phyloP scores from a whole-genome alignment of 208 protist species.

The Leishmania tropica region DNA sequence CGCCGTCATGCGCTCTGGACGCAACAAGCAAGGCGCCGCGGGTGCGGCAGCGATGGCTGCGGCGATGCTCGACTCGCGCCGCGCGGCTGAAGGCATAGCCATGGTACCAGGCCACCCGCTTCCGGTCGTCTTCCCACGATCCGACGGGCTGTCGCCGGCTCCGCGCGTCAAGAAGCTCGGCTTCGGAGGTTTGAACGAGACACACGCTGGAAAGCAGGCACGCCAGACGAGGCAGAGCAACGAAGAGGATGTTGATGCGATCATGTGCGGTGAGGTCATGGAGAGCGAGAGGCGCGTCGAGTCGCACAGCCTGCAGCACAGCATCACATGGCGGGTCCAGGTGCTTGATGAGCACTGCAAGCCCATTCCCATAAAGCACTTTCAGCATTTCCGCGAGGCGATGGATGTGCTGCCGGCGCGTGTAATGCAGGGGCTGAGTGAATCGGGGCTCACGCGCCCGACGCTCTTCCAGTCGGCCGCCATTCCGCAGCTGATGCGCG shows the following conservation, averaged over 20 bases:
- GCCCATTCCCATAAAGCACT: constrained; percentile 32
- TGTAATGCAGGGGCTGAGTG: constrained; percentile 41
- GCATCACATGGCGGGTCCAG: constrained; percentile 41
- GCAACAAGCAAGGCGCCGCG: constrained; percentile 64
- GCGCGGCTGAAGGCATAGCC: constrained; percentile 49
- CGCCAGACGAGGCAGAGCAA: constrained; percentile 20
- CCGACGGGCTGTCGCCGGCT: constrained; percentile 42
- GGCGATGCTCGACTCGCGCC: constrained; percentile 61
- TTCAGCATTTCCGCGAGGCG: constrained; percentile 55
- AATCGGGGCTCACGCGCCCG: constrained; percentile 50
- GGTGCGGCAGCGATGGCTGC: constrained; percentile 64
- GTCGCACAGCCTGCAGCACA: constrained; percentile 40
- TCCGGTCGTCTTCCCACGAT: constrained; percentile 61
- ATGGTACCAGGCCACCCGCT: constrained; percentile 62
- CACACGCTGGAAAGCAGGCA: constrained; percentile 14
- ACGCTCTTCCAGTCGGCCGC: constrained; percentile 86
- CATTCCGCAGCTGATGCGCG: constrained; percentile 80
- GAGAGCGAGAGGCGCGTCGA: constrained; percentile 37
- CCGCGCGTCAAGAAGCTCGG: constrained; percentile 56
- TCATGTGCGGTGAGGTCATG: constrained; percentile 53
- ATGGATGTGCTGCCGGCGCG: constrained; percentile 46
- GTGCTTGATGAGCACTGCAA: constrained; percentile 63
- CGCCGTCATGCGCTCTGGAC: constrained; percentile 57
- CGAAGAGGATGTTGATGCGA: constrained; percentile 27
- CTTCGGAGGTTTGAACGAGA: constrained; percentile 28